Evolutionary conservation across 495 filamentous ascomycete species (phyloP).

Genomic region (Aspergillus carlsbadensis): DNA sequence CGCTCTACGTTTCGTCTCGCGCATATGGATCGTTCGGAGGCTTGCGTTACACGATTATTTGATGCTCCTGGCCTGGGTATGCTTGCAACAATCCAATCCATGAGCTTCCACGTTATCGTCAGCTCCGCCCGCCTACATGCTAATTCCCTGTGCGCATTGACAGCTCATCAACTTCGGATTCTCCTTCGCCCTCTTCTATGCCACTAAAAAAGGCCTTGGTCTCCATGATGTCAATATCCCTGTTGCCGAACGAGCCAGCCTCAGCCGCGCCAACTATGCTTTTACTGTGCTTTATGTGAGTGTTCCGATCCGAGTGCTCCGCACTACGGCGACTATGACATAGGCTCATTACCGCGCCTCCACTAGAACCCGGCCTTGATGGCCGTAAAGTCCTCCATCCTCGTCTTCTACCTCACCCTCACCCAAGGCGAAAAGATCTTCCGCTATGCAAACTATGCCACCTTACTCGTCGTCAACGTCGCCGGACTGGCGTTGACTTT

Average conservation of each 20-base stretch:
- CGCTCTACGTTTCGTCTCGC: constrained; percentile 66
- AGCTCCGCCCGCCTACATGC: not conserved
- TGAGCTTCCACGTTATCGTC: not conserved
- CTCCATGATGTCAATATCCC: constrained; percentile 68
- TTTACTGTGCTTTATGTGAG: constrained; percentile 83
- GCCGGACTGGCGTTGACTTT: constrained; percentile 78
- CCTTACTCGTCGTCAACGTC: constrained; percentile 70
- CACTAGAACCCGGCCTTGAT: constrained; percentile 80
- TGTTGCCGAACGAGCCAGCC: constrained; percentile 35
- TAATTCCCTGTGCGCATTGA: not conserved
- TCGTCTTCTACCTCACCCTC: constrained; percentile 81
- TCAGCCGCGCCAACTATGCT: constrained; percentile 72
- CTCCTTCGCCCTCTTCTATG: constrained; percentile 73
- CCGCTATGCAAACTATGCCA: constrained; percentile 66
- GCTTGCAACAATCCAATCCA: constrained; percentile 15
- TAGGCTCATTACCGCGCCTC: constrained; percentile 6
- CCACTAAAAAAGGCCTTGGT: constrained; percentile 68
- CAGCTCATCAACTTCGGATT: constrained; percentile 73
- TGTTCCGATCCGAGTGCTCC: constrained; percentile 12
- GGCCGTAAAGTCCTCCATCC: constrained; percentile 81
- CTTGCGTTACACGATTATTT: constrained; percentile 77
- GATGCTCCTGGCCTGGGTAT: constrained; percentile 80
- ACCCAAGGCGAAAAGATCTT: constrained; percentile 73
- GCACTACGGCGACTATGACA: not conserved
- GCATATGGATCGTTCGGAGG: constrained; percentile 68